These are phyloP conservation scores for Pseudocercospora eumusae DNA, from an alignment of 2,329 filamentous ascomycete genomes.

Conservation along the genomic window DNA sequence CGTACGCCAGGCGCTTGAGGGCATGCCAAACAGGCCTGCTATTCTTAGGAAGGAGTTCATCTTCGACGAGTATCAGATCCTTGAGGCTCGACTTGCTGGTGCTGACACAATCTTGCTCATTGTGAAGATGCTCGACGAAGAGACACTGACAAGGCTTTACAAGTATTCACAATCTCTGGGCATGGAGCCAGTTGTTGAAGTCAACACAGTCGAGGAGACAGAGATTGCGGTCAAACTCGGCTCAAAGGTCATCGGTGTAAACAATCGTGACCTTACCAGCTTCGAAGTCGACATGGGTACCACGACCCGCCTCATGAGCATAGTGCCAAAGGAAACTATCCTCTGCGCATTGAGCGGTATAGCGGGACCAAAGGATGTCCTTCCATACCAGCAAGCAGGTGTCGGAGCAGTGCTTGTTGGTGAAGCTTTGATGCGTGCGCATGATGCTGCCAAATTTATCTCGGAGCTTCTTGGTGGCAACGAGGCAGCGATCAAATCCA, in stretches of 20 bases:
- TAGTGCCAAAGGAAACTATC: conserved; percentile 81
- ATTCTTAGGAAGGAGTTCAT: conserved; percentile 95
- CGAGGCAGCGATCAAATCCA: conserved; percentile 33
- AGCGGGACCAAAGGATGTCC: conserved; percentile 81
- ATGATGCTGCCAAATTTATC: conserved; percentile 81
- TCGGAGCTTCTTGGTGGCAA: conserved; percentile 71
- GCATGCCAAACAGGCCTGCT: conserved; percentile 89
- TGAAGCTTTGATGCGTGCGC: conserved; percentile 91
- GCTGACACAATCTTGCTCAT: conserved; percentile 94
- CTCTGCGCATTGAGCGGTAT: conserved; percentile 95
- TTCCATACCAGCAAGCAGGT: conserved; percentile 82
- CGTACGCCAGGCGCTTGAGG: conserved; percentile 83
- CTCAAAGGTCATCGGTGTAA: conserved; percentile 90
- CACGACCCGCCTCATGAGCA: conserved; percentile 68
- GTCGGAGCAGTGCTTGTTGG: conserved; percentile 93
- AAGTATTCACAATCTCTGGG: conserved; percentile 84
- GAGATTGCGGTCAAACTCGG: conserved; percentile 80
- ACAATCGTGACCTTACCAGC: conserved; percentile 93
- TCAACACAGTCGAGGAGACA: conserved; percentile 95
- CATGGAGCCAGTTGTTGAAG: conserved; percentile 97
- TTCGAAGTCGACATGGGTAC: conserved; percentile 89
- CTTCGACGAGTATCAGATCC: conserved; percentile 96
- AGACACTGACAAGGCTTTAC: conserved; percentile 75
- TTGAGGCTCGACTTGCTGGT: conserved; percentile 88
- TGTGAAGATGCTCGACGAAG: conserved; percentile 91